phyloP scores from a whole-genome alignment of 148 eudicot species.

The Spergularia marina region DNA sequence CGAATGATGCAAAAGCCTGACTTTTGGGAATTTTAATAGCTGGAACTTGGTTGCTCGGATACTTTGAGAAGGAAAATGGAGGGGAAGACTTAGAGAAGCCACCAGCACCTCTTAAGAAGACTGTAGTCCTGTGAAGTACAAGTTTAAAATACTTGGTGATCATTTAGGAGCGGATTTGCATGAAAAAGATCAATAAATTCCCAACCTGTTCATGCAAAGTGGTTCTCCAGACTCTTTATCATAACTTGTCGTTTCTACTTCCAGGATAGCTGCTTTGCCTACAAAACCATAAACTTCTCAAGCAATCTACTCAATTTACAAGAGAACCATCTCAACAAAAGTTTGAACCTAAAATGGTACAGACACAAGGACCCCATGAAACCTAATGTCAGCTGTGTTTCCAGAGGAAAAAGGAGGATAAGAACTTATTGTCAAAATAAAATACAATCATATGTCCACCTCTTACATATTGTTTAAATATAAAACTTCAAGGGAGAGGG shows the following conservation, averaged over 20 bases:
- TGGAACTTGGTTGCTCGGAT: conserved; percentile 44
- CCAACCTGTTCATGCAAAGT: conserved; percentile 83
- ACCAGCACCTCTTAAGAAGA: conserved; percentile 83
- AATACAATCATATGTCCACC: too few relatives aligned
- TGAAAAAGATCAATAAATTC: not conserved
- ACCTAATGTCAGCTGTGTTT: too few relatives aligned
- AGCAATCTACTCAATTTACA: not conserved
- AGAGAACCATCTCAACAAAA: not conserved
- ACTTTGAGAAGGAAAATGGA: conserved; percentile 58
- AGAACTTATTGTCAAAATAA: not conserved
- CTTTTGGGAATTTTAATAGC: conserved; percentile 59
- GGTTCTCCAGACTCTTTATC: conserved; percentile 63
- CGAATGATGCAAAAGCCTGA: conserved; percentile 69
- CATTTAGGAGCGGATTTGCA: conserved; percentile 1
- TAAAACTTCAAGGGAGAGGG: too few relatives aligned
- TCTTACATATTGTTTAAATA: too few relatives aligned
- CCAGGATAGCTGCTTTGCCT: conserved; percentile 92
- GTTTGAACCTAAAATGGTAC: conserved; percentile 1
- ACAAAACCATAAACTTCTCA: conserved; percentile 3
- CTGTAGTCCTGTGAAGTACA: conserved; percentile 44
- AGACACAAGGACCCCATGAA: not conserved
- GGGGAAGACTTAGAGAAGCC: conserved; percentile 81
- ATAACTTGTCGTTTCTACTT: conserved; percentile 61
- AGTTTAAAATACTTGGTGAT: conserved; percentile 4
- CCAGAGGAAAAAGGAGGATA: too few relatives aligned